Percentiles rank a stretch among this genome's conserved stretches.
Evolutionary conservation across 1,284 basidiomycete species (phyloP).

Genomic region (Sparassis latifolia): DNA sequence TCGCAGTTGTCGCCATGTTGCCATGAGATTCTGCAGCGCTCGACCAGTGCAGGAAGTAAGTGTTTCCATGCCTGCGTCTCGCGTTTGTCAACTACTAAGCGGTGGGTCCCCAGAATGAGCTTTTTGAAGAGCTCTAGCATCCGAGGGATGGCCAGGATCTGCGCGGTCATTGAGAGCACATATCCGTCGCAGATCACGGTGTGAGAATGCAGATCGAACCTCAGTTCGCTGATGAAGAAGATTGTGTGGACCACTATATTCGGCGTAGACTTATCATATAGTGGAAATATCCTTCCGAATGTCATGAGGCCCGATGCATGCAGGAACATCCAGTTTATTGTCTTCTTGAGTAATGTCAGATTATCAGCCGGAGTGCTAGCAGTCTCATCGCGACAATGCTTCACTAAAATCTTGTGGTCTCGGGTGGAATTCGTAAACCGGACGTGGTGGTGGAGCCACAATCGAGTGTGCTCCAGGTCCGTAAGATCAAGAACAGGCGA

Average conservation of each 20-base stretch:
- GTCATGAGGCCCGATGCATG: constrained; percentile 15
- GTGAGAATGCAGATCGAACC: constrained; percentile 37
- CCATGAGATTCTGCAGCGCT: constrained; percentile 46
- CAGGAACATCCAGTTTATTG: constrained; percentile 25
- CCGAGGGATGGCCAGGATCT: constrained; percentile 9
- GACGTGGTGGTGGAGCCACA: constrained; percentile 26
- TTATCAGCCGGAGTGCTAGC: constrained; percentile 9
- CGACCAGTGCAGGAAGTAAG: constrained; percentile 38
- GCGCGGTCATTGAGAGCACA: constrained; percentile 30
- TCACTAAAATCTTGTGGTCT: constrained; percentile 15
- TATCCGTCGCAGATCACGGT: constrained; percentile 40
- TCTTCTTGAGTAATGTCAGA: constrained; percentile 27
- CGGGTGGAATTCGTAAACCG: constrained; percentile 26
- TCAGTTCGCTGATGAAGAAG: constrained; percentile 34
- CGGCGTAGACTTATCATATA: constrained; percentile 22
- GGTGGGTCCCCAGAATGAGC: constrained; percentile 7
- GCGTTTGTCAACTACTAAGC: constrained; percentile 12
- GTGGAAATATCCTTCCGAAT: constrained; percentile 20
- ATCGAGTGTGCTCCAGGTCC: constrained; percentile 10
- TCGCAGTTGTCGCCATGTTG: constrained; percentile 38
- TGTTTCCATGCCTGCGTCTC: constrained; percentile 39
- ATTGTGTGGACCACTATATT: constrained; percentile 23
- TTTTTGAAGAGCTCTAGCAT: constrained; percentile 2
- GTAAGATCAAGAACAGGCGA: constrained; percentile 26
- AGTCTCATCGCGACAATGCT: constrained; percentile 1